phyloP scores from a whole-genome alignment of 2,329 filamentous ascomycete species.

The Emericellopsis cladophorae region DNA sequence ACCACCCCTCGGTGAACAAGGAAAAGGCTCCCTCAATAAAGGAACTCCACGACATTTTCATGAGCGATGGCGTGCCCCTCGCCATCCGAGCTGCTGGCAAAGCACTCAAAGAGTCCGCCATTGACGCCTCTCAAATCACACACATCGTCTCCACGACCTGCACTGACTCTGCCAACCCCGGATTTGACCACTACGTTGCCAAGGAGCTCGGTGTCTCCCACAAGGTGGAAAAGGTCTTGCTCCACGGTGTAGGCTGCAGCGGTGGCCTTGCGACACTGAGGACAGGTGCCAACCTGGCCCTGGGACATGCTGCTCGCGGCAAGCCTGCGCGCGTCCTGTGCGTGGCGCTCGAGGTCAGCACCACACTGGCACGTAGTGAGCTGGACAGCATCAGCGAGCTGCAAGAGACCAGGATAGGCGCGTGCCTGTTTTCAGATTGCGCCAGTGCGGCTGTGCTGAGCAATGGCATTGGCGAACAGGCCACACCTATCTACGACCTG shows the following conservation, averaged over 20 bases:
- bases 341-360: constrained; percentile 51
- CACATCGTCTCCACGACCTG: constrained; percentile 57
- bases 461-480: constrained; percentile 42
- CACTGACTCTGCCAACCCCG: constrained; percentile 57
- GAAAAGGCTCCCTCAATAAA: constrained; percentile 35
- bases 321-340: constrained; percentile 51
- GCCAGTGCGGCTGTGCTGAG: constrained; percentile 53
- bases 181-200: constrained; percentile 53
- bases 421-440: constrained; percentile 57
- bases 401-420: constrained; percentile 51
- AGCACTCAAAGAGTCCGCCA: constrained; percentile 16
- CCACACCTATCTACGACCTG: constrained; percentile 41
- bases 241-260: constrained; percentile 55
- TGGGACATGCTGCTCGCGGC: constrained; percentile 46
- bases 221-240: constrained; percentile 48
- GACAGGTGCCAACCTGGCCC: constrained; percentile 53
- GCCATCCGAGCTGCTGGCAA: constrained; percentile 41
- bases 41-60: constrained; percentile 41
- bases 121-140: constrained; percentile 36
- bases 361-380: constrained; percentile 50
- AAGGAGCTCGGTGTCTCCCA: constrained; percentile 43
- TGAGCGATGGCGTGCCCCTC: constrained; percentile 43
- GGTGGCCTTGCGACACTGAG: constrained; percentile 49
- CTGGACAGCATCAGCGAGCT: constrained; percentile 46
- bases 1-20: constrained; percentile 49